Evolutionary conservation across 1,284 basidiomycete genomes (phyloP), one percentile per base, ranked within the genome.

Genomic region (Austropuccinia psidii): DNA sequence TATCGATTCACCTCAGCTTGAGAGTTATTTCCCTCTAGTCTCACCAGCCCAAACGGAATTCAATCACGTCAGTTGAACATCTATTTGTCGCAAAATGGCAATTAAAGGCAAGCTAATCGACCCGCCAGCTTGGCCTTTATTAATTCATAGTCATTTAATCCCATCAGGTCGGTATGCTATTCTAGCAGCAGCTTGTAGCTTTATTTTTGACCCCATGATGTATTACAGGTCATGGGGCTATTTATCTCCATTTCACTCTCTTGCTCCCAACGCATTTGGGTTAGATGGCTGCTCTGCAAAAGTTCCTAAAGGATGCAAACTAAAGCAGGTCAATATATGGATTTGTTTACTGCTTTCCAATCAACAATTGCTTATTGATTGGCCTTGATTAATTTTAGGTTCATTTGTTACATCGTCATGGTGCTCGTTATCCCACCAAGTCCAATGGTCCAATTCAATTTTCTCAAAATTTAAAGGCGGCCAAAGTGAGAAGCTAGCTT

Each of bases 381-480:
- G 24, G 7, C 43, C n/a, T 37, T 29, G 15, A 13, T 54, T 5
- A 17, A 19, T 27, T 8, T 49, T 24, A 74, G 72, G 62, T 74
- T 39, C 72, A 74, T 47, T 50, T 74, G 21, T 54, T 74, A 21
- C 72, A 74, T 39, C 50, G 72, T 29, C 72, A 74, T 54, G 72
- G 72, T 47, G 72, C 72, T 54, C 49, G 72, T 9, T 74, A 74
- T 27, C 72, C 72, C 27, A 74, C 72, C 19, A 74, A 54, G 11
- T 66, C 62, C 3, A 65, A 65, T 29, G 72, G 66, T 29, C 72
- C 72, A n/a, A 31, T 45, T n/a, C 61, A 62, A 3, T 74, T 74
- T 55, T 47, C 72, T 29, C 8, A 54, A 3, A 61, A 54, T 29
- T 57, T 74, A 29, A 66, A 74, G 58, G 61, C 61, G 45, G 60